A percentile compares a stretch with the other conserved stretches of the same genome.
Conservation (phyloP, 208 protist species). For the Naegleria fowleri region DNA sequence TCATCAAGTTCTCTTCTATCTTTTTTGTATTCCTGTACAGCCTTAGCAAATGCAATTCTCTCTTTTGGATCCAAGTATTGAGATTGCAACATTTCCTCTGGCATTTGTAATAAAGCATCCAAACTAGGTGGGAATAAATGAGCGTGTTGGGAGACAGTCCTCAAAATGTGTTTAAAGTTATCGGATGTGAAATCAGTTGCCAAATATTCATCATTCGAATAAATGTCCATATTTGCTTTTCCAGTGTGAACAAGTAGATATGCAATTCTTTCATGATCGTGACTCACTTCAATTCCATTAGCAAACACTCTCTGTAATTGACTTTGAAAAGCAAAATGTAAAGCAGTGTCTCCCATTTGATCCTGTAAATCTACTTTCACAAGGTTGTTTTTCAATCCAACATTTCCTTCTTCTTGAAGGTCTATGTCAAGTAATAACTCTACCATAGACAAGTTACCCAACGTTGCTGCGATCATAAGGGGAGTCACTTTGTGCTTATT, state of each 20-base stretch:
- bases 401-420: neutral
- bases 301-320: constrained; percentile 9
- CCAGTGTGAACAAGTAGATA: neutral
- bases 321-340: constrained; percentile 10
- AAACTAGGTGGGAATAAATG: neutral
- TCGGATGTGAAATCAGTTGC: neutral
- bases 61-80: neutral
- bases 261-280: constrained; percentile 9
- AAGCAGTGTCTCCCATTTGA: constrained; percentile 5
- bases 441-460: neutral
- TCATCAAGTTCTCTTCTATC: neutral
- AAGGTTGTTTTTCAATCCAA: neutral
- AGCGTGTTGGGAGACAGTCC: neutral
- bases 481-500: neutral
- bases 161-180: neutral
- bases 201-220: constrained; percentile 1
- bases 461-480: neutral
- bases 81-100: neutral
- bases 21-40: neutral
- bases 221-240: neutral
- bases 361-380: neutral
- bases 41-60: neutral
- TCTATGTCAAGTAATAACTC: neutral
- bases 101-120: neutral
- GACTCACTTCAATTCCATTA: constrained; percentile 8